phyloP scores from a whole-genome alignment of 306 rosid species.

The Sindora glabra region DNA sequence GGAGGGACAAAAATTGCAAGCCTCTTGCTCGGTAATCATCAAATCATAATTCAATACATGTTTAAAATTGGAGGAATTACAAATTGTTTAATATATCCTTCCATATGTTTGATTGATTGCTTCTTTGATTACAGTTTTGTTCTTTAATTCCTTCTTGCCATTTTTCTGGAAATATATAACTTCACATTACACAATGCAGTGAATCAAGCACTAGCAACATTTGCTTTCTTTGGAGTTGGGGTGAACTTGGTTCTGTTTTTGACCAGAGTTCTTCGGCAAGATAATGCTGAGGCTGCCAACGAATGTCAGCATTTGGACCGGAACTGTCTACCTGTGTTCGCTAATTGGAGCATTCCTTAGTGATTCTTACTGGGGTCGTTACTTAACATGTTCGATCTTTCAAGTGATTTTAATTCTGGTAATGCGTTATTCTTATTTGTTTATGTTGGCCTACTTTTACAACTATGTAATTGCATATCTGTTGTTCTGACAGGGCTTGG shows the following conservation, averaged over 20 bases:
- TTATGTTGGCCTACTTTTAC: too few relatives aligned
- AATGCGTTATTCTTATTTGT: background rate
- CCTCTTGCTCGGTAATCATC: conserved; percentile 11
- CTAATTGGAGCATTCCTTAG: conserved; percentile 24
- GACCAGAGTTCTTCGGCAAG: conserved; percentile 18
- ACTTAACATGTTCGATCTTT: conserved; percentile 16
- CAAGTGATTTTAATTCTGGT: conserved; percentile 16
- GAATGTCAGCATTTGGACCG: conserved; percentile 23
- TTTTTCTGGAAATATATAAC: background rate
- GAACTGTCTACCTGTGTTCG: conserved; percentile 23
- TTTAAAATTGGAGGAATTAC: background rate
- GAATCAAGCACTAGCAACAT: conserved; percentile 24
- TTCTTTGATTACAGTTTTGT: background rate
- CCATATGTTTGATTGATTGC: too few relatives aligned
- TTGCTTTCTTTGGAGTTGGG: conserved; percentile 26
- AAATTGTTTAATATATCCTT: too few relatives aligned
- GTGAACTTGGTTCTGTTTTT: conserved; percentile 25
- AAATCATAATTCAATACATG: background rate
- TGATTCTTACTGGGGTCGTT: conserved; percentile 29
- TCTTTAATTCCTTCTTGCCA: too few relatives aligned
- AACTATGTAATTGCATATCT: background rate
- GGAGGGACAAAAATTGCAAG: conserved; percentile 20
- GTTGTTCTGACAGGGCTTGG: conserved; percentile 16
- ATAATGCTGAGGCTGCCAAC: conserved; percentile 22
- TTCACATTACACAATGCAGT: background rate